A percentile compares a stretch with the other conserved stretches of the same genome.
phyloP scores from a whole-genome alignment of 1,139 yeast species.

The Fermentozyma sake region DNA sequence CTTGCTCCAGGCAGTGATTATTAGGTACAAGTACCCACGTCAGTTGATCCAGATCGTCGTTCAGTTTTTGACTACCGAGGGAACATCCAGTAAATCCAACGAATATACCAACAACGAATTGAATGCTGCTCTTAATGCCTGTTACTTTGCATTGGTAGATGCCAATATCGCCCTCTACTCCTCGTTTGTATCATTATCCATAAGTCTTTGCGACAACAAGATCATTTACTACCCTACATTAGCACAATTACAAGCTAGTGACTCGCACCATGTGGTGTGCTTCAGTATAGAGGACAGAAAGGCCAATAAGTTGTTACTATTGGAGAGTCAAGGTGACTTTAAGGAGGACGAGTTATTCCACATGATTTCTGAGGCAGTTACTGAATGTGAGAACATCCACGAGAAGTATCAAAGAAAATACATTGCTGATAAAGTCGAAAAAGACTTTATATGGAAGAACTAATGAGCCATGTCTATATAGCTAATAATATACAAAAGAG shows the following conservation, averaged over 20 bases:
- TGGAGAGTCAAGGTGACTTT: constrained; percentile 74
- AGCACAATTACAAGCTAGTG: constrained; percentile 34
- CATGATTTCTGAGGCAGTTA: constrained; percentile 45
- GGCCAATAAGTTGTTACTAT: constrained; percentile 52
- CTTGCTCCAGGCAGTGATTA: constrained; percentile 57
- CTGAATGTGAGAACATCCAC: constrained; percentile 43
- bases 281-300: constrained; percentile 51
- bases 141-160: constrained; percentile 69
- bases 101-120: constrained; percentile 50
- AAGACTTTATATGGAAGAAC: constrained; percentile 61
- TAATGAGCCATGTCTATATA: too few relatives aligned
- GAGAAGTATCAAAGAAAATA: constrained; percentile 40
- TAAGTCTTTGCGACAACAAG: constrained; percentile 29
- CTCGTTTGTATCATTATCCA: constrained; percentile 55
- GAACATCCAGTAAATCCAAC: constrained; percentile 20
- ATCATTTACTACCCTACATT: constrained; percentile 43
- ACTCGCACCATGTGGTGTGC: constrained; percentile 65
- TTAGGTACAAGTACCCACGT: constrained; percentile 72
- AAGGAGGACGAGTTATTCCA: constrained; percentile 49
- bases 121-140: constrained; percentile 67
- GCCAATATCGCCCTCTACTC: constrained; percentile 69
- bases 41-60: constrained; percentile 81
- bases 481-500: constrained; percentile 4
- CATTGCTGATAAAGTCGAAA: constrained; percentile 44
- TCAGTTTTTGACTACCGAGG: constrained; percentile 70